A percentile compares a stretch with the other conserved stretches of the same genome.
phyloP scores from a whole-genome alignment of 1,284 basidiomycete species.

The Heterobasidion irregulare region DNA sequence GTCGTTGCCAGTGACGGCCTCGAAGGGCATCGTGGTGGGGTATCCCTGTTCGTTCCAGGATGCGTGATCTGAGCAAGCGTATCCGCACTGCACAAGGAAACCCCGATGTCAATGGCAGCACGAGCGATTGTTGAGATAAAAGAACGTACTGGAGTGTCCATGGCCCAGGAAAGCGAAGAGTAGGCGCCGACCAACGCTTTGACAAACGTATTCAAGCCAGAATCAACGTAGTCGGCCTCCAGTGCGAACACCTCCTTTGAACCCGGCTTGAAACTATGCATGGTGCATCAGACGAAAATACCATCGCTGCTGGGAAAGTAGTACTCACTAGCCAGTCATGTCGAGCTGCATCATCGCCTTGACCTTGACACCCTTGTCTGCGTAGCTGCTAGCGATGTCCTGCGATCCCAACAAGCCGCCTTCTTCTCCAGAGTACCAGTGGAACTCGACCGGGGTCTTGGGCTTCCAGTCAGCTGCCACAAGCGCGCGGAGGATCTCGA shows the following conservation, averaged over 20 bases:
- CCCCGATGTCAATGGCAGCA: not conserved
- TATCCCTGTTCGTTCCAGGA: not conserved
- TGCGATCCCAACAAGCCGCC: not conserved
- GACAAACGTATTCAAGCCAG: not conserved
- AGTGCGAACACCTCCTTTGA: not conserved
- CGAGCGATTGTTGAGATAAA: not conserved
- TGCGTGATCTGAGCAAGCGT: not conserved
- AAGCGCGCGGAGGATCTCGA: no score
- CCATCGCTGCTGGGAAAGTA: not conserved
- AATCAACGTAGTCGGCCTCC: not conserved
- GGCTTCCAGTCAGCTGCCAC: no score
- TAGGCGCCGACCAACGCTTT: not conserved
- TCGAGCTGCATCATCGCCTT: not conserved
- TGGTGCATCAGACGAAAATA: not conserved
- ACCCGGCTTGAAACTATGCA: not conserved
- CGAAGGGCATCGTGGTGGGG: not conserved
- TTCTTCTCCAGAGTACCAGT: no score
- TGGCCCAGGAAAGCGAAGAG: not conserved
- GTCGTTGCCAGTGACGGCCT: not conserved
- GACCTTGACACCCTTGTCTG: not conserved
- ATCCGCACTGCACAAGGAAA: not conserved
- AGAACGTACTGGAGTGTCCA: not conserved
- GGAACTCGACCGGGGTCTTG: no score
- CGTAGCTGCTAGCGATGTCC: not conserved
- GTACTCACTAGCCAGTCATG: not conserved